Conservation (phyloP, 1,284 basidiomycete species). For the Moesziomyces sp. region DNA sequence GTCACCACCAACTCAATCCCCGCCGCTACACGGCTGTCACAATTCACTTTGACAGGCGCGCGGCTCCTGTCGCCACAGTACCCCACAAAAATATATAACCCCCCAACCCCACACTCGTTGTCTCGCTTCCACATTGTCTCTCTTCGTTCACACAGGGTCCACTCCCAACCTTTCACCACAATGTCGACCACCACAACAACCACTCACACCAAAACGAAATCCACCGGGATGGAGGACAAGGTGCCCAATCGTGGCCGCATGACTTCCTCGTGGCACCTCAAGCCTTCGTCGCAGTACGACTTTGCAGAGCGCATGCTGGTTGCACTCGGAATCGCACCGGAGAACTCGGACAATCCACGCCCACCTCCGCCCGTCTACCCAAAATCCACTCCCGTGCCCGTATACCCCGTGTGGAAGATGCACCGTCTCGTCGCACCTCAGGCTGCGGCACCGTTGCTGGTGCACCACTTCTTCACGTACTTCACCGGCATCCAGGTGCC, state of each 20-base stretch:
- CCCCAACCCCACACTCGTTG: too few species aligned
- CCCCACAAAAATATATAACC: too few species aligned
- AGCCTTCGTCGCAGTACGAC: constrained; percentile 10
- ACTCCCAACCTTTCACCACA: too few species aligned
- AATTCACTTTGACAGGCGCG: too few species aligned
- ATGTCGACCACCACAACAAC: constrained; percentile 3
- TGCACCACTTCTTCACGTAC: constrained; percentile 24
- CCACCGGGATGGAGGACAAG: neutral
- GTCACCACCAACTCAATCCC: too few species aligned
- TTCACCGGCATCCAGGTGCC: constrained; percentile 34
- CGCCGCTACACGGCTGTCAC: too few species aligned
- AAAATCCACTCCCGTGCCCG: constrained; percentile 35
- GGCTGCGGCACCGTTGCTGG: constrained; percentile 33
- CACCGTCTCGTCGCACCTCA: constrained; percentile 29
- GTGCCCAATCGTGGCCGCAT: constrained; percentile 14
- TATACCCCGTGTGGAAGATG: constrained; percentile 43
- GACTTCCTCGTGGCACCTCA: constrained; percentile 29
- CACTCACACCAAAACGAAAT: neutral
- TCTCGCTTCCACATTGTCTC: too few species aligned
- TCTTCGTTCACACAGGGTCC: too few species aligned
- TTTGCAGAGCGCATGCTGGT: constrained; percentile 14
- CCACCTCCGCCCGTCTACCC: constrained; percentile 20
- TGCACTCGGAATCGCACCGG: constrained; percentile 15
- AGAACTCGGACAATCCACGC: neutral
- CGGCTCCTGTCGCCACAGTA: too few species aligned